Conservation (phyloP, 306 rosid genomes). For the Castanopsis chinensis region DNA sequence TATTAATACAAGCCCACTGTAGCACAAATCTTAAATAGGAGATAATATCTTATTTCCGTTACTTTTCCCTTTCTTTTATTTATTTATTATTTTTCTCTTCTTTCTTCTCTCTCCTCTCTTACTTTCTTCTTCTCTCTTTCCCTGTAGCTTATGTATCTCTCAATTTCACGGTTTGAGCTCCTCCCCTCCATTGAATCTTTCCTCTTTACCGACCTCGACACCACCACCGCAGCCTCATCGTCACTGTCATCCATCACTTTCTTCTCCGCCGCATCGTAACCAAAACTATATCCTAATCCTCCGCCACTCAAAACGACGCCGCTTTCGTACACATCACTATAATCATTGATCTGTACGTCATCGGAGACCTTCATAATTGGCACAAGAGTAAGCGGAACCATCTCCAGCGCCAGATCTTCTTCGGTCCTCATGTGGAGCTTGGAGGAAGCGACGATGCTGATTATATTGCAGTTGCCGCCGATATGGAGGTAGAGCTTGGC, state of each 20-base stretch:
- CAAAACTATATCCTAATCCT: not conserved
- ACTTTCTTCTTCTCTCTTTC: too few species aligned
- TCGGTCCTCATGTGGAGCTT: slow-evolving; percentile 37
- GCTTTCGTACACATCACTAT: not conserved
- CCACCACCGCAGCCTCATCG: not conserved
- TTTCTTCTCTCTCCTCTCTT: too few species aligned
- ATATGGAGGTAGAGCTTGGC: slow-evolving; percentile 81
- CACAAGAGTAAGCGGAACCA: not conserved
- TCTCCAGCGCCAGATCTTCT: not conserved
- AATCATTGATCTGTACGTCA: not conserved
- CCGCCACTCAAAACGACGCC: slow-evolving; percentile 5
- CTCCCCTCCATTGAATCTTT: slow-evolving; percentile 49
- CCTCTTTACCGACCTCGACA: slow-evolving; percentile 36
- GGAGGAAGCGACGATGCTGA: slow-evolving; percentile 75
- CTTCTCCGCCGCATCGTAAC: slow-evolving; percentile 11
- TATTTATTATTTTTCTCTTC: too few species aligned
- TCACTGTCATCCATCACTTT: not conserved
- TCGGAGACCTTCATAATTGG: not conserved
- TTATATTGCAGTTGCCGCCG: slow-evolving; percentile 70
- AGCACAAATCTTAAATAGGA: too few species aligned
- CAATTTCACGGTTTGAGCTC: too few species aligned
- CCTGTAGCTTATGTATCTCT: too few species aligned
- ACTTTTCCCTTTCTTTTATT: too few species aligned
- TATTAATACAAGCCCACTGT: too few species aligned
- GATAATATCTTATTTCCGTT: too few species aligned